A percentile compares a stretch with the other conserved stretches of the same genome.
These are phyloP conservation scores for Xerocomus minutiporus DNA, from an alignment of 1,284 basidiomycete species.

Conservation along the genomic window DNA sequence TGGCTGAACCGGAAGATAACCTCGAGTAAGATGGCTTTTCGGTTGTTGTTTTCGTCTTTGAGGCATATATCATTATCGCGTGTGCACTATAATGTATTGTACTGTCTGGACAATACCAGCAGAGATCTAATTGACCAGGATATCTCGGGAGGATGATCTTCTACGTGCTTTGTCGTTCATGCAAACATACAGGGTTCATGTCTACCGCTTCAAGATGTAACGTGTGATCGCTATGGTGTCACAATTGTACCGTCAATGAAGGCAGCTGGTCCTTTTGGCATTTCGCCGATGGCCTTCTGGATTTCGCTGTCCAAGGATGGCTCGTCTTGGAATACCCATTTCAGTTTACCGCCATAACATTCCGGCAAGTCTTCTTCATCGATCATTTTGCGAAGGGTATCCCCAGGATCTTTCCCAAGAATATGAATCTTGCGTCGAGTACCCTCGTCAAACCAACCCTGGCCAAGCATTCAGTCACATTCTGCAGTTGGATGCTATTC, in stretches of 20 bases:
- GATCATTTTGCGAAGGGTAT: slow-evolving; percentile 50
- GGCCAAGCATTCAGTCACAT: slow-evolving; percentile 6
- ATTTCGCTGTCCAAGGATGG: slow-evolving; percentile 53
- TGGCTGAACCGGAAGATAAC: slow-evolving; percentile 62
- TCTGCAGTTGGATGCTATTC: background rate
- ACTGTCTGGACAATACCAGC: slow-evolving; percentile 14
- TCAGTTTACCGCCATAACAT: slow-evolving; percentile 62
- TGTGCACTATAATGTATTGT: slow-evolving; percentile 29
- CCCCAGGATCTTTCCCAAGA: slow-evolving; percentile 52
- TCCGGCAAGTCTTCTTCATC: slow-evolving; percentile 55
- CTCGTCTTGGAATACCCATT: slow-evolving; percentile 63
- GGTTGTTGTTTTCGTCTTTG: background rate
- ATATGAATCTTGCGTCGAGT: slow-evolving; percentile 70
- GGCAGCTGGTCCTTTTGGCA: slow-evolving; percentile 49
- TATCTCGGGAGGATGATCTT: too few species aligned
- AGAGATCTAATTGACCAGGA: slow-evolving; percentile 11
- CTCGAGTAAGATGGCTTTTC: slow-evolving; percentile 19
- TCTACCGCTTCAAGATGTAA: background rate
- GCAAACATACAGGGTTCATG: too few species aligned
- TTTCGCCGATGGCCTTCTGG: slow-evolving; percentile 37
- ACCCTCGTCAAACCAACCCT: slow-evolving; percentile 74
- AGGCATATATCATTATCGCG: slow-evolving; percentile 27
- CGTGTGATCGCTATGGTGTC: slow-evolving; percentile 9
- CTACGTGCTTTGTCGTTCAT: too few species aligned
- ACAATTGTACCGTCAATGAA: slow-evolving; percentile 44